A percentile compares a stretch with the other conserved stretches of the same genome.
phyloP scores from a whole-genome alignment of 352 stramenopile genomes.

The Phytopythium mirpurense region DNA sequence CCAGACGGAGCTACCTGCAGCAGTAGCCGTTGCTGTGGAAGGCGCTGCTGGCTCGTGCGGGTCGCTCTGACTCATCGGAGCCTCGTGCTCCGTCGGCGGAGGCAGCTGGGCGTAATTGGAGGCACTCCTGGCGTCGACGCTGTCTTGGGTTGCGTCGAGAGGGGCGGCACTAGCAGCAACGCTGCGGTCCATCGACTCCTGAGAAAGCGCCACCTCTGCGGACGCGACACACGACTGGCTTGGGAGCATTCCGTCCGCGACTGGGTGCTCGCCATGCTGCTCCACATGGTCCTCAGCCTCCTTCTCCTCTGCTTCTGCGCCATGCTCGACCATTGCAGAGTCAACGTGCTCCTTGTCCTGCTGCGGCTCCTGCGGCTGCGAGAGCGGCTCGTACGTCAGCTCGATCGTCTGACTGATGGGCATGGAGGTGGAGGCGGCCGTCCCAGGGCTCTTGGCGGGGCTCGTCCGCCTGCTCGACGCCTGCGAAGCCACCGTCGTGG shows the following conservation, averaged over 20 bases:
- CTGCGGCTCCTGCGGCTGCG: background rate
- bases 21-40: background rate
- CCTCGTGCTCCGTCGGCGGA: background rate
- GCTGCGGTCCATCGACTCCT: conserved; percentile 2
- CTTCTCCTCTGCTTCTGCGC: conserved; percentile 9
- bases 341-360: conserved; percentile 10
- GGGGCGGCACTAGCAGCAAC: background rate
- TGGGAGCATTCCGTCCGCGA: background rate
- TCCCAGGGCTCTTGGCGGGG: conserved; percentile 18
- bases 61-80: conserved; percentile 3
- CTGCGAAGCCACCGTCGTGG: background rate
- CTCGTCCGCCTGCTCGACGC: background rate
- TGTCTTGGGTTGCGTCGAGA: background rate
- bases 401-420: conserved; percentile 31
- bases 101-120: background rate
- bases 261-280: background rate
- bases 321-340: background rate
- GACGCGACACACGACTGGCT: background rate
- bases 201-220: background rate
- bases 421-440: conserved; percentile 19
- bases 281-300: background rate
- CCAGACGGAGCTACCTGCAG: background rate
- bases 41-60: background rate
- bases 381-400: conserved; percentile 17
- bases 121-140: background rate